These are phyloP conservation scores for Xylaria scruposa DNA, from an alignment of 495 filamentous ascomycete genomes.

Conservation along the genomic window DNA sequence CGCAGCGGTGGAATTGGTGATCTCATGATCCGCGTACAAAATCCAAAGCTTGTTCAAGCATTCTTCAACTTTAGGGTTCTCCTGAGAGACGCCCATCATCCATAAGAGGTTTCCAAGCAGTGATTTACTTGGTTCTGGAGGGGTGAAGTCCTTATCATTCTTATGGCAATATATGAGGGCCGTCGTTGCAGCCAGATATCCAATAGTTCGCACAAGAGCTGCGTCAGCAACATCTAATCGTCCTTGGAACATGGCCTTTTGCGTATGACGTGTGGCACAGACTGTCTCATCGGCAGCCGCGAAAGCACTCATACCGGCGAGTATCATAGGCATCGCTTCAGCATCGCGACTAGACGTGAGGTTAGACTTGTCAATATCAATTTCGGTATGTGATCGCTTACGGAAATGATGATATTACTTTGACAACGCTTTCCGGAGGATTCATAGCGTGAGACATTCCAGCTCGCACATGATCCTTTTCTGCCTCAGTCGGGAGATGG, in stretches of 20 bases:
- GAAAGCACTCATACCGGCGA: constrained; percentile 37
- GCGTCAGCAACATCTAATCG: constrained; percentile 43
- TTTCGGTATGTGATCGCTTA: constrained; percentile 15
- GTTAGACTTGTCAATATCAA: neutral
- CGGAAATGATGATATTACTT: constrained; percentile 43
- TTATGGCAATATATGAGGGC: constrained; percentile 49
- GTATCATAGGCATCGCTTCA: constrained; percentile 14
- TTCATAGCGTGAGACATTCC: constrained; percentile 46
- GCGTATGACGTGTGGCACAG: constrained; percentile 14
- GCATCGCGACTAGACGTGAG: constrained; percentile 10
- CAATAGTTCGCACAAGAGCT: constrained; percentile 51
- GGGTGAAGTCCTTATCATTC: constrained; percentile 50
- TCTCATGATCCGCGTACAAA: constrained; percentile 59
- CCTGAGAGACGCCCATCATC: constrained; percentile 41
- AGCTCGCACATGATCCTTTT: constrained; percentile 46
- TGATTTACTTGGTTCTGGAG: constrained; percentile 40
- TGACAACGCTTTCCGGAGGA: constrained; percentile 42
- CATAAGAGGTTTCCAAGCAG: constrained; percentile 34
- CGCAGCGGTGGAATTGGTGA: constrained; percentile 60
- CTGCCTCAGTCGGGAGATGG: constrained; percentile 45
- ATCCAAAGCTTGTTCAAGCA: constrained; percentile 52
- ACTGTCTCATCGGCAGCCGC: constrained; percentile 34
- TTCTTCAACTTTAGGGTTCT: constrained; percentile 19
- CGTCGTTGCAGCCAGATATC: constrained; percentile 45
- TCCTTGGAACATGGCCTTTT: constrained; percentile 38